Evolutionary conservation across 2,329 filamentous ascomycete genomes (phyloP).

Genomic region (Escovopsis sp.): DNA sequence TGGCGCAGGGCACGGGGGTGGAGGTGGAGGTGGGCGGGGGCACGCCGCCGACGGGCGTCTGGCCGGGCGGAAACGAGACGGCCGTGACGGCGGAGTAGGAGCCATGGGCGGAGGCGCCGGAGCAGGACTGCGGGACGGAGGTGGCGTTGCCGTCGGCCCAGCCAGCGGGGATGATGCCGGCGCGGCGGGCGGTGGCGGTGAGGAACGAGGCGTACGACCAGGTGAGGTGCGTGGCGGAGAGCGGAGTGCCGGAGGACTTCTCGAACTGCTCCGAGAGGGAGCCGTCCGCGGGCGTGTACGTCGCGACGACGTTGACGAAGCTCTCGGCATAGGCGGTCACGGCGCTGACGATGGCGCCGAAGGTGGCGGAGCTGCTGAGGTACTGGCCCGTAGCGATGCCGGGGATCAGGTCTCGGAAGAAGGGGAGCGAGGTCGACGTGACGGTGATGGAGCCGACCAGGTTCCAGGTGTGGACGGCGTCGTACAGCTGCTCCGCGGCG

Average conservation of each 20-base stretch:
- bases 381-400: slow-evolving; percentile 48
- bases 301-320: slow-evolving; percentile 45
- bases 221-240: slow-evolving; percentile 52
- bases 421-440: slow-evolving; percentile 47
- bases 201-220: slow-evolving; percentile 62
- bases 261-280: slow-evolving; percentile 53
- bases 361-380: slow-evolving; percentile 28
- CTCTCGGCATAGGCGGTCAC: slow-evolving; percentile 42
- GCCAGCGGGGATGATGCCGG: slow-evolving; percentile 36
- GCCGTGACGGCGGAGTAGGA: slow-evolving; percentile 35
- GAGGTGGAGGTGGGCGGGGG: slow-evolving; percentile 14
- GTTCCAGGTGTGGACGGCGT: slow-evolving; percentile 59
- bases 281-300: slow-evolving; percentile 48
- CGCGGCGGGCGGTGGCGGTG: slow-evolving; percentile 42
- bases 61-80: slow-evolving; percentile 32
- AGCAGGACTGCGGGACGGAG: slow-evolving; percentile 33
- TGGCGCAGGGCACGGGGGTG: slow-evolving; percentile 19
- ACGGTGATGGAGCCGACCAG: slow-evolving; percentile 46
- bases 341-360: slow-evolving; percentile 39
- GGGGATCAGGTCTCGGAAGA: slow-evolving; percentile 53
- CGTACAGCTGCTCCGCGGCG: slow-evolving; percentile 67
- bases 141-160: slow-evolving; percentile 35
- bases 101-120: slow-evolving; percentile 28
- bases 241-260: slow-evolving; percentile 32
- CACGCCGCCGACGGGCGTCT: slow-evolving; percentile 25